A percentile compares a stretch with the other conserved stretches of the same genome.
Evolutionary conservation across 208 protist species (phyloP).

Genomic region (Entamoeba invadens): DNA sequence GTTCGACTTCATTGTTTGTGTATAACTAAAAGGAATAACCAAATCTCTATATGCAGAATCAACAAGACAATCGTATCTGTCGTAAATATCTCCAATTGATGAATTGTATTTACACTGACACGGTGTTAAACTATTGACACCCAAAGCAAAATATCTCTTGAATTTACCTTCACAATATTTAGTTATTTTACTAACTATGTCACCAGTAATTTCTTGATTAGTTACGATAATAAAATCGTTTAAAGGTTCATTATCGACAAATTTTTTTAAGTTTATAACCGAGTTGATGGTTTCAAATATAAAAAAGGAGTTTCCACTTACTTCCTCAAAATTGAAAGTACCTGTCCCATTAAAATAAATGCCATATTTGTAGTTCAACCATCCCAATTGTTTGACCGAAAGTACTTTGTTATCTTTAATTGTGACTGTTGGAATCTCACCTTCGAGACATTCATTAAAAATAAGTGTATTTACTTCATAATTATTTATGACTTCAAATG

Average conservation of each 20-base stretch:
- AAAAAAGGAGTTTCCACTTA: neutral
- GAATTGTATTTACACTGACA: neutral
- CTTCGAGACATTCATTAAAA: neutral
- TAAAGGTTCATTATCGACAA: neutral
- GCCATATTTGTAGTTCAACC: no score
- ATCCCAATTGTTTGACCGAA: no score
- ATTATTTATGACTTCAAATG: neutral
- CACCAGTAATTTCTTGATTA: neutral
- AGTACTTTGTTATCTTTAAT: neutral
- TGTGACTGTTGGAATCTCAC: neutral
- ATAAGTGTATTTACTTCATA: neutral
- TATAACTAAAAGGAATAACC: neutral
- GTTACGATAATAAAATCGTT: neutral
- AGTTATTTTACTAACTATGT: neutral
- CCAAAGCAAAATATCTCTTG: neutral
- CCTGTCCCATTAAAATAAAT: no score
- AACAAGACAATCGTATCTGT: neutral
- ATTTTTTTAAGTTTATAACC: no score
- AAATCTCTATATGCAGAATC: neutral
- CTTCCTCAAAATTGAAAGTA: no score
- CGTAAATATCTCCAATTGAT: neutral
- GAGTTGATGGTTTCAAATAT: neutral
- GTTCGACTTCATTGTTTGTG: no score
- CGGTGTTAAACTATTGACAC: neutral
- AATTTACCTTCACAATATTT: neutral